Evolutionary conservation across 2,329 filamentous ascomycete species (phyloP), one percentile per base, ranked within the genome.

Genomic region (Cladosporium sp.): DNA sequence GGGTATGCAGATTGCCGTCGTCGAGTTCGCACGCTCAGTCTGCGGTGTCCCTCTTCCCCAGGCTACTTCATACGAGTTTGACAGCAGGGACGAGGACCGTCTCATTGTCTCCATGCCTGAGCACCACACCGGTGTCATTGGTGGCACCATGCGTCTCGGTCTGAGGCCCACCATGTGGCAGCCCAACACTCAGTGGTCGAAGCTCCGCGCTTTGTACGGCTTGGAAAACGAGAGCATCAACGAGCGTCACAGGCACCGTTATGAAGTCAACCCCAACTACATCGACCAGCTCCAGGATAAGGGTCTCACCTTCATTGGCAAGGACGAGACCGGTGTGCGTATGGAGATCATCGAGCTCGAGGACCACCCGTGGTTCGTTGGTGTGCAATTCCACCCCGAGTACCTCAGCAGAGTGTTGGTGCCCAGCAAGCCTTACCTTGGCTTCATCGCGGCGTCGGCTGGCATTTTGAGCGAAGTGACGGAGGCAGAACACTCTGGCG

Each of bases 31-130:
- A 1, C 88, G 93, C 50, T 88, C 92, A 70, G 82, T 94, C 1
- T 91, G 88, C 78, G 86, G 86, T 31, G 83, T 93, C 68, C 72
- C 72, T 12, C 72, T 80, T 37, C 77, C 79, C 3, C 79, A 82
- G 52, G 86, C 86, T 0, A 83, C 82, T 5, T 86, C 83, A 6
- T 82, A 82, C 64, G 87, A 89, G 70, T 83, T 89, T 69, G 78
- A 86, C 76, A 83, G 28, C 83, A 74, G 81, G 3, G 85, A 88
- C n/a, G 81, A 87, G 57, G 83, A 93, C 74, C 87, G 86, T 29
- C 86, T 91, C 31, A 88, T 99, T 70, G 86, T 98, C 71, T 94
- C 91, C 80, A 99, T 98, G 95, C 94, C 94, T 1, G 94, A 97
- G 77, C 86, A 91, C 71, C 86, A 90, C 79, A 87, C 88, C 75